Base-by-base conservation (phyloP, 495 filamentous ascomycete genomes). In the Platismatia glauca region DNA sequence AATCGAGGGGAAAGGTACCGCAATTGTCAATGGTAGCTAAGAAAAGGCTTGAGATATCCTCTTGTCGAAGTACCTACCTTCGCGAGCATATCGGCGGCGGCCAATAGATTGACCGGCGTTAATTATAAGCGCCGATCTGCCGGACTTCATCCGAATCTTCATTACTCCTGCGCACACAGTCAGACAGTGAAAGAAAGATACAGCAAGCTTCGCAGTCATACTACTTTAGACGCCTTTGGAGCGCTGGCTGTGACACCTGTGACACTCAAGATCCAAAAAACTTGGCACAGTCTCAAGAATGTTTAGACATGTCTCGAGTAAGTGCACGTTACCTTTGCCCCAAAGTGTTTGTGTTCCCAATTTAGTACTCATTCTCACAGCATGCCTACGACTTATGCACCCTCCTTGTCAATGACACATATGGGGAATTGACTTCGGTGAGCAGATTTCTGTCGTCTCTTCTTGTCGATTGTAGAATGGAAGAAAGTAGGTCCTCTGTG, bases 351-450 rank as follows among this genome's bases (percentile, higher is more conserved):
- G 15, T 29, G 13, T 61, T 7, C 24, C 24, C n/a, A 4, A 57
- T 29, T 41, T 60, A 18, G 56, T 48, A 53, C 18, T n/a, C 7
- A 44, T 18, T 50, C 80, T 56, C 31, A 35, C 55, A 84, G 78
- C 78, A 88, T 68, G 78, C 82, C 50, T 81, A 83, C 70, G 89
- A 97, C 82, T 87, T 97, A 58, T 95, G 90, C 76, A 79, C 84
- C 74, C 84, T 96, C 68, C 82, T 97, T n/a, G 84, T 97, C 53
- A 82, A 90, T 63, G 90, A 96, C 69, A 81, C 88, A 27, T 90
- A 91, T 73, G 94, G 94, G 66, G 89, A 95, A 69, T 81, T 98
- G 34, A 88, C 89, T 57, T 89, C 89, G 71, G 93, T 97, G 86
- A 69, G 90, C 80, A 39, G n/a, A 56, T 13, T 6, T 2, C 0